A percentile compares a stretch with the other conserved stretches of the same genome.
These are phyloP conservation scores for Colletotrichum neosansevieriae DNA, from an alignment of 2,329 filamentous ascomycete genomes.

Conservation along the genomic window DNA sequence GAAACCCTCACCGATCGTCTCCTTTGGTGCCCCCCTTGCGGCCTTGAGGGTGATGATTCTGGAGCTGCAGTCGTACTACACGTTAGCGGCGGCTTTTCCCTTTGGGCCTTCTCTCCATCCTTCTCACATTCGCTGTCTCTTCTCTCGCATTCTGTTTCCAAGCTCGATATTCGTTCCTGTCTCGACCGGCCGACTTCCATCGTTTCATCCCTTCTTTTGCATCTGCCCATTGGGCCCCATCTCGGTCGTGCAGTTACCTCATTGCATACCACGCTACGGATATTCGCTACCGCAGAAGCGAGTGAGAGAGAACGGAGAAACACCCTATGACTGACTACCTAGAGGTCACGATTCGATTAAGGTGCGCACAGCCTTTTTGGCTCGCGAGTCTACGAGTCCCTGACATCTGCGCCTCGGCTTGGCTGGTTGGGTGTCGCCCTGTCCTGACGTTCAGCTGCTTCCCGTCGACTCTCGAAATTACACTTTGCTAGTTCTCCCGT, in stretches of 20 bases:
- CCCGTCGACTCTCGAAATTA: conserved; percentile 1
- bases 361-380: conserved; percentile 13
- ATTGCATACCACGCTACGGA: conserved; percentile 3
- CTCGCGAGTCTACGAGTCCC: not conserved
- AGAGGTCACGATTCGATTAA: conserved; percentile 2
- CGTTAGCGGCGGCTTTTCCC: not conserved
- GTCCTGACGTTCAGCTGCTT: not conserved
- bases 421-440: not conserved
- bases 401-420: conserved; percentile 28
- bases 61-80: conserved; percentile 1
- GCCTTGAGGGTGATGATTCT: conserved; percentile 3
- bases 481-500: not conserved
- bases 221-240: conserved; percentile 17
- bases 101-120: not conserved
- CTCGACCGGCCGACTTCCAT: conserved; percentile 22
- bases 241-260: conserved; percentile 28
- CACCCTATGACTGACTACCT: not conserved
- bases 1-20: conserved; percentile 21
- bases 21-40: conserved; percentile 5
- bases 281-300: conserved; percentile 4
- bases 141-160: not conserved
- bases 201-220: conserved; percentile 33
- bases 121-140: conserved; percentile 11
- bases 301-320: not conserved
- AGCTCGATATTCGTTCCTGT: conserved; percentile 12